Conservation (phyloP, 2,329 filamentous ascomycete species). For the Penicillium palitans region DNA sequence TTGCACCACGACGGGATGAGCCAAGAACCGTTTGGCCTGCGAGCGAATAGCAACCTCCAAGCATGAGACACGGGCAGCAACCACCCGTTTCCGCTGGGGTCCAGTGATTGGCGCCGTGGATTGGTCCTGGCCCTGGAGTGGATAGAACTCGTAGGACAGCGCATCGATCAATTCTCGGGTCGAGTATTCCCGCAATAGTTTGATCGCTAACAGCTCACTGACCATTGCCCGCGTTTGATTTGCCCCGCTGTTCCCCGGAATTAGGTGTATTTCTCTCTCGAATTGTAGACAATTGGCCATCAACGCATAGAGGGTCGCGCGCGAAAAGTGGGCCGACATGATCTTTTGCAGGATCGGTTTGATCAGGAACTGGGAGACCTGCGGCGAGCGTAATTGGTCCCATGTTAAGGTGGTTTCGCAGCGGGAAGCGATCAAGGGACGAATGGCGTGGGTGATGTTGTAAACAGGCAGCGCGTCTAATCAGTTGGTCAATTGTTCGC, state of each 20-base stretch:
- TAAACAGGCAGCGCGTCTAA: slow-evolving; percentile 84
- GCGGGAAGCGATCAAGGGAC: slow-evolving; percentile 76
- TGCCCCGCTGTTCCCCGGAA: slow-evolving; percentile 79
- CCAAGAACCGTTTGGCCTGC: slow-evolving; percentile 87
- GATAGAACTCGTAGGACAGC: slow-evolving; percentile 91
- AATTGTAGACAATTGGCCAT: slow-evolving; percentile 95
- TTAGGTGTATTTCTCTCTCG: slow-evolving; percentile 77
- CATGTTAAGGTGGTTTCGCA: slow-evolving; percentile 91
- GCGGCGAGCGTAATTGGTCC: slow-evolving; percentile 94
- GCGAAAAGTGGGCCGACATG: slow-evolving; percentile 75
- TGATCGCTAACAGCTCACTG: slow-evolving; percentile 86
- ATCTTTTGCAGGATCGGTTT: slow-evolving; percentile 95
- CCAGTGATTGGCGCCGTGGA: slow-evolving; percentile 35
- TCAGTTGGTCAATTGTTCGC: slow-evolving; percentile 4
- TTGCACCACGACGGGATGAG: slow-evolving; percentile 87
- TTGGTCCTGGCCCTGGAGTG: slow-evolving; percentile 74
- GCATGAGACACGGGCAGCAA: slow-evolving; percentile 77
- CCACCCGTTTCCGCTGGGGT: slow-evolving; percentile 50
- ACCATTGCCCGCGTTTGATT: slow-evolving; percentile 83
- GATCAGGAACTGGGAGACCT: slow-evolving; percentile 91
- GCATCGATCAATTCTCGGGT: slow-evolving; percentile 91
- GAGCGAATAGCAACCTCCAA: slow-evolving; percentile 91
- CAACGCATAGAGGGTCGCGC: slow-evolving; percentile 82
- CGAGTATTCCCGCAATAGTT: slow-evolving; percentile 83
- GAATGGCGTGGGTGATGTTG: slow-evolving; percentile 84